Evolutionary conservation across 177 flowering plant genomes (phyloP).

Genomic region (Vitis hybrid): DNA sequence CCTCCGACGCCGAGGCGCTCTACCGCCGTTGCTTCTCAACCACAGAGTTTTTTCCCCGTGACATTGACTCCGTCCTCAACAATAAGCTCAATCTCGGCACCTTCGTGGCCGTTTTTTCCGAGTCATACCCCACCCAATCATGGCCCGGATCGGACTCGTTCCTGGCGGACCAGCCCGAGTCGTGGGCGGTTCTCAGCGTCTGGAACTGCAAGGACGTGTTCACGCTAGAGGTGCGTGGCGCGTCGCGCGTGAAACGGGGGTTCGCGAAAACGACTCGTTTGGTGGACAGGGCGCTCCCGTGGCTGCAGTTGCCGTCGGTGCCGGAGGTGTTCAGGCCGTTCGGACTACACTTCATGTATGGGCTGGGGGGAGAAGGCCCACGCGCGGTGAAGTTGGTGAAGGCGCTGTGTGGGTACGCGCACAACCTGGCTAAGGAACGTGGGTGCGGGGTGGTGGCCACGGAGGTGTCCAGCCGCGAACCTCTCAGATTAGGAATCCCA

Average conservation of each 20-base stretch:
- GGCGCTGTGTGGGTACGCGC: conserved; percentile 73
- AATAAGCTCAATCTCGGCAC: conserved; percentile 81
- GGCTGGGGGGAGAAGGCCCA: conserved; percentile 84
- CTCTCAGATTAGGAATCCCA: conserved; percentile 69
- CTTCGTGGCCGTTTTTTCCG: conserved; percentile 65
- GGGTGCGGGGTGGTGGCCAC: conserved; percentile 85
- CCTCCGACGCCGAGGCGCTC: conserved; percentile 63
- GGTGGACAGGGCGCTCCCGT: conserved; percentile 70
- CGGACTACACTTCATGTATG: conserved; percentile 80
- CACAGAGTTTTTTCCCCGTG: conserved; percentile 93
- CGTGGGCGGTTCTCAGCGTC: conserved; percentile 86
- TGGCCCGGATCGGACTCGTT: conserved; percentile 58
- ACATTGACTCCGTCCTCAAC: conserved; percentile 69
- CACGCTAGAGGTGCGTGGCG: conserved; percentile 74
- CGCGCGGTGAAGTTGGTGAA: conserved; percentile 35
- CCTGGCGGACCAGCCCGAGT: conserved; percentile 60
- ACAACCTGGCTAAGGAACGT: conserved; percentile 65
- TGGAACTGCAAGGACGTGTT: conserved; percentile 84
- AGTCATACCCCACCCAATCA: not conserved
- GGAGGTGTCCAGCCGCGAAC: conserved; percentile 75
- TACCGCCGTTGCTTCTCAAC: conserved; percentile 74
- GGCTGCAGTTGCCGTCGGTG: conserved; percentile 72
- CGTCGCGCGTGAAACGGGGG: conserved; percentile 42
- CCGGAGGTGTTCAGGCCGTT: conserved; percentile 86
- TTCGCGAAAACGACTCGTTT: conserved; percentile 61